Base-by-base conservation (phyloP, 2,329 filamentous ascomycete genomes). In the Ilyonectria destructans region DNA sequence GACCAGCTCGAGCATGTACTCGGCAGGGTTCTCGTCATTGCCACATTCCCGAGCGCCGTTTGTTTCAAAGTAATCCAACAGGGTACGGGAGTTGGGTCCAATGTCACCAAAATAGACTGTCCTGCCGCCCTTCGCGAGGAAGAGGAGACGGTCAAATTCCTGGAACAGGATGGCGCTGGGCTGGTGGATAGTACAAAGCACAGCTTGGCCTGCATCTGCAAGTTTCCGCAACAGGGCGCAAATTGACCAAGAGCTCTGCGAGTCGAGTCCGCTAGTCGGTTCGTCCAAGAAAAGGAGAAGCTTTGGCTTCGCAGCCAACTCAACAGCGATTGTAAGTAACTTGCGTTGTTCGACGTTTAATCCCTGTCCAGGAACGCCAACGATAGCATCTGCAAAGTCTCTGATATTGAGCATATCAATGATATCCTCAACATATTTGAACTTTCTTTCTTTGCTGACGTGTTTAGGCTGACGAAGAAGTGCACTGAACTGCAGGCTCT, bases 51-150 rank as follows among this genome's bases (percentile, higher is more conserved):
- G 83, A 1, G 88, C 90, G 7, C 92, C 92, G 65, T 92, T 88
- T 15, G 79, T 19, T 19, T 19, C 88, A 67, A 95, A 95, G 78
- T 92, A 92, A 54, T 84, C 81, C 1, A 89, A 84, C 54, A 93
- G 78, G 0, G 82, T 88, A 4, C 81, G 80, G 0, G 89, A 91
- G 71, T 90, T 86, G 1, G 86, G 74, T 0, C 91, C 91, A 51
- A 92, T 89, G 3, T 91, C 85, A 10, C 91, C 91, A 77, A 92
- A 92, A 75, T 93, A 93, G 1, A 92, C 89, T 0, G 90, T 92
- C 77, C 85, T 88, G 1, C 91, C 91, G 48, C 90, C 90, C 63
- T 48, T 48, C n/a, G 45, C 45, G 45, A 48, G 85, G 82, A 10
- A 93, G 2, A 90, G 79, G 2, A 90, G 81, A 17, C 84, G 84